Conservation (phyloP, 176 grass and related monocot species). For the Avena sativa region DNA sequence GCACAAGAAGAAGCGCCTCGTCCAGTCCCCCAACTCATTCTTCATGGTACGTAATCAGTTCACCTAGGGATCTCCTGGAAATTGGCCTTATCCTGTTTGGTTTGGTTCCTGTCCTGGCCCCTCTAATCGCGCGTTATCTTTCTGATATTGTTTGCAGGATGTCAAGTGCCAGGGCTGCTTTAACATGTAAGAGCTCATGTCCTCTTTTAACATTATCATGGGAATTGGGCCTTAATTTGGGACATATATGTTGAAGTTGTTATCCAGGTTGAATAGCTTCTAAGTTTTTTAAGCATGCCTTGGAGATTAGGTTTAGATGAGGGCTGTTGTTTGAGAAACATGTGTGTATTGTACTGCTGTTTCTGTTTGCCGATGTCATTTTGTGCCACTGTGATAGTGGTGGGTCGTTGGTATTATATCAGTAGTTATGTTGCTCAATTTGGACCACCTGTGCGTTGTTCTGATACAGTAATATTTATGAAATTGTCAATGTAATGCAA, state of each 20-base stretch:
- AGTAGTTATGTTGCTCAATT: background rate
- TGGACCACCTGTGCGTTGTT: background rate
- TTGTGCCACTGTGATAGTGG: background rate
- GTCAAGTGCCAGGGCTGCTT: conserved; percentile 35
- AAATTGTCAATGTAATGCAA: background rate
- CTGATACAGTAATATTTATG: background rate
- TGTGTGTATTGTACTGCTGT: background rate
- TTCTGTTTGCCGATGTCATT: background rate
- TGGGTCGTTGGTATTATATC: background rate
- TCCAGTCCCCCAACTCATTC: conserved; percentile 87
- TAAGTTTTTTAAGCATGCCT: too few relatives aligned
- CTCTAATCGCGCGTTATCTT: background rate
- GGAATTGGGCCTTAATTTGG: too few relatives aligned
- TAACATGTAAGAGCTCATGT: background rate
- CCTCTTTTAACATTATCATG: background rate
- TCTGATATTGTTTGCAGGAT: background rate
- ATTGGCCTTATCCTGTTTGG: background rate
- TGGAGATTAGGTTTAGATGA: too few relatives aligned
- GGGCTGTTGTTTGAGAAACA: background rate
- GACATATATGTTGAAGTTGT: background rate
- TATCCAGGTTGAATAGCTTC: background rate
- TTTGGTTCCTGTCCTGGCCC: background rate
- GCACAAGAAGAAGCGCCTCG: conserved; percentile 95
- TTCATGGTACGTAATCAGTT: conserved; percentile 66
- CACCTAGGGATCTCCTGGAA: background rate